Evolutionary conservation across 1,284 basidiomycete species (phyloP).

Genomic region (Paramarasmius palmivorus): DNA sequence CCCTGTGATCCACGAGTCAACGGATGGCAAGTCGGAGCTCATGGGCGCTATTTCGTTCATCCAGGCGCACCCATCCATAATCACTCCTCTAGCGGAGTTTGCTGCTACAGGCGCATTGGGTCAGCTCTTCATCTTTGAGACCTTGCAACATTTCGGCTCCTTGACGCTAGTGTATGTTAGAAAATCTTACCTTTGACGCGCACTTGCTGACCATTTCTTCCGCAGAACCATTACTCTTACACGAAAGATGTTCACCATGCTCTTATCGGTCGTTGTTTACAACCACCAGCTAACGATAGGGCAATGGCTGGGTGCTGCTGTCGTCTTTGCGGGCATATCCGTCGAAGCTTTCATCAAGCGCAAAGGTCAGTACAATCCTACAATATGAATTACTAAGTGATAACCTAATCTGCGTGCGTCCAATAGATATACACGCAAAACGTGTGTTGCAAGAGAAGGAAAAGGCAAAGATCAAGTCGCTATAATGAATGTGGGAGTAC

Average conservation of each 20-base stretch:
- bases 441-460: constrained; percentile 78
- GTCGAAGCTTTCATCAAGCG: constrained; percentile 91
- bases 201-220: constrained; percentile 5
- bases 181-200: neutral
- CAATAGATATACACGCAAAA: constrained; percentile 74
- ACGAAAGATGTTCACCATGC: constrained; percentile 98
- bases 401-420: neutral
- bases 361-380: constrained; percentile 52
- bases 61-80: constrained; percentile 74
- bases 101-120: constrained; percentile 91
- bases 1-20: constrained; percentile 69
- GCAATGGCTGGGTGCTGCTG: constrained; percentile 89
- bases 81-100: constrained; percentile 81
- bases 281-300: constrained; percentile 82
- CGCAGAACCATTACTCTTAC: constrained; percentile 90
- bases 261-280: constrained; percentile 92
- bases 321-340: constrained; percentile 93
- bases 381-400: neutral
- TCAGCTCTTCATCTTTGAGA: constrained; percentile 98
- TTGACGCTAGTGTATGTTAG: constrained; percentile 84
- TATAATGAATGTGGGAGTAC: constrained; percentile 43
- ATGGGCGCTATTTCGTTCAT: constrained; percentile 76
- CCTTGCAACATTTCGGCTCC: constrained; percentile 93
- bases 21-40: constrained; percentile 65
- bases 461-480: constrained; percentile 75